Base-by-base conservation (phyloP, 1,284 basidiomycete genomes). In the Tetrapyrgos nigripes region DNA sequence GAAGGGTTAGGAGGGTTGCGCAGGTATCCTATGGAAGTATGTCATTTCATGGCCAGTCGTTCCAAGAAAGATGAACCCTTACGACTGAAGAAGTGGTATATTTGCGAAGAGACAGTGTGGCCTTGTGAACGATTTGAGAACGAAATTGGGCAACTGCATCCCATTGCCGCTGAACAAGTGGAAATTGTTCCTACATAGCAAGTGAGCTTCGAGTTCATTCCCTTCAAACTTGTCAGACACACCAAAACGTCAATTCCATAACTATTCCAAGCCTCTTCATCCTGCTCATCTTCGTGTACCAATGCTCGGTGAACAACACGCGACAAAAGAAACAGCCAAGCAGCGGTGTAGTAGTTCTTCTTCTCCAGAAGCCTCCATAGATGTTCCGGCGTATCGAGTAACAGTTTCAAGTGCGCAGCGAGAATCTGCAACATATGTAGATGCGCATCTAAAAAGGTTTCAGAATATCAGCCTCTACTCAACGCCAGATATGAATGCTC, bases 141-240 rank as follows among this genome's bases (percentile, higher is more conserved):
- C 93, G 87, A 68, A 96, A 93, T 61, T 91, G 92, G 1, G 88
- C 83, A 13, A 97, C 84, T 0, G 83, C 81, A 59, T 96, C 94
- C 94, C 94, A 97, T 72, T 97, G 94, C 40, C 93, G 88, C 65
- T 93, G 89, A 4, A 93, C 84, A 3, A 97, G 77, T 17, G 93
- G 92, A 62, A 94, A 90, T 74, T 92, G 89, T 53, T 85, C 84
- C 90, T 92, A 66, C 13, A 29, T 9, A n/a, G 23, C 14, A 28
- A 46, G 4, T 51, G 47, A 24, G 37, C 43, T 45, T 66, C 50
- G 64, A 45, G 14, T 50, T 9, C 46, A 45, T 43, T 59, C 8
- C 47, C 62, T 27, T 49, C 37, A 31, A 2, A 11, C 28, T 31
- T 27, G 40, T 40, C 24, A 26, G 10, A 66, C 83, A 52, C 65